Base-by-base conservation (phyloP, 1,284 basidiomycete species). In the Cryptococcus sp. region DNA sequence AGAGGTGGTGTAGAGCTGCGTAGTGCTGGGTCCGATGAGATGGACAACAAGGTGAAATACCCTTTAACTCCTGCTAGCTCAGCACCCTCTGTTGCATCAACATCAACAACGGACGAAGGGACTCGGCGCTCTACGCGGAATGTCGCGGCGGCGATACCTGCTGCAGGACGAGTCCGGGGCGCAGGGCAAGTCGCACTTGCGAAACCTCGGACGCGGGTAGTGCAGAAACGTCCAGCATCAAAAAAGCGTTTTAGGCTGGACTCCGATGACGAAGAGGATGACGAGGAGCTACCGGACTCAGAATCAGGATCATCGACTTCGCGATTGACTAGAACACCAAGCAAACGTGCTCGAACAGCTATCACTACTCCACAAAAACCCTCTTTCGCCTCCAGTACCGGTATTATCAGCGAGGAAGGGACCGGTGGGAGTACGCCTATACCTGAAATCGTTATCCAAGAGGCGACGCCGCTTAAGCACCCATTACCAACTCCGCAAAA, bases 161-260 rank as follows among this genome's bases (percentile, higher is more conserved):
- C 34, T 19, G 52, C 44, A 56, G 61, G n/a, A 11, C 62, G 61
- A 47, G 62, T 64, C 4, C 61, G 55, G 50, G 75, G 74, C 15
- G 61, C 69, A 10, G 74, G 73, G 0, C 74, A 77, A 49, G 65
- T 72, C 13, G 74, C 73, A 7, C 62, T 75, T 0, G 38, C 67
- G 0, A 65, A 60, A 34, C 72, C 75, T 2, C 64, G 65, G 2
- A 16, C 41, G 13, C 51, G 61, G 25, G 44, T 45, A 11, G 51
- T 47, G 8, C 38, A 20, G 22, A 46, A 40, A 26, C 43, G 17
- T 34, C 46, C 47, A 3, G 46, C 11, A 20, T 34, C 17, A 16
- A 61, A 54, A 44, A 67, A 67, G 46, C 61, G 68, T 2, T 66
- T 66, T 52, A 47, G 58, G 22, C 52, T 74, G 1, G 73, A 74